Conservation (phyloP, 2,329 filamentous ascomycete species). For the Colletotrichum tropicale region DNA sequence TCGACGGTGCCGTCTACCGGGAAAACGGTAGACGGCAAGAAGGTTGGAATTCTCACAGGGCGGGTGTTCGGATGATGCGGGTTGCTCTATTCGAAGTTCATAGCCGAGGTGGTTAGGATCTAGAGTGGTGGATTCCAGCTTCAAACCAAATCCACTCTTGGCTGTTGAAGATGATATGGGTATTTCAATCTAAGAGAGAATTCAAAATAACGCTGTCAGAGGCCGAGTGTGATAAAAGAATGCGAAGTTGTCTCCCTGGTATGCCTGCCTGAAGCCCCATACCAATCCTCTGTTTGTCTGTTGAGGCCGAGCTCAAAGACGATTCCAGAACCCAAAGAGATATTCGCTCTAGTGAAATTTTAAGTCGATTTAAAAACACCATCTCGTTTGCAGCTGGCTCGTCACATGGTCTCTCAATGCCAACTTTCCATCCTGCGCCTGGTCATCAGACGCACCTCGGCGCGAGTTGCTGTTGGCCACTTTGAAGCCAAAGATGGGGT, state of each 20-base stretch:
- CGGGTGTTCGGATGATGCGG: not conserved
- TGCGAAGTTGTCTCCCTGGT: not conserved
- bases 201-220: not conserved
- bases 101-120: rapidly evolving
- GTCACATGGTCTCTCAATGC: not conserved
- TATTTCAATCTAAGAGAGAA: not conserved
- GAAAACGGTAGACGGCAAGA: not conserved
- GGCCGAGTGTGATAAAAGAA: not conserved
- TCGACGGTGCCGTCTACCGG: not conserved
- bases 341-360: not conserved
- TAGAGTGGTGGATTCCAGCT: not conserved
- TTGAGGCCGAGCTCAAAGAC: not conserved
- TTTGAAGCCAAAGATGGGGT: not conserved
- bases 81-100: not conserved
- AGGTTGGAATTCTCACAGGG: not conserved
- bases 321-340: not conserved
- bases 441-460: not conserved
- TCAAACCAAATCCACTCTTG: not conserved
- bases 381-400: not conserved
- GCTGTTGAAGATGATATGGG: not conserved
- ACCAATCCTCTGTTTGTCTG: rapidly evolving
- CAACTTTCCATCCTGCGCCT: rapidly evolving
- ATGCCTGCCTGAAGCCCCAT: not conserved
- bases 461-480: rapidly evolving
- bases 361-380: not conserved